phyloP scores from a whole-genome alignment of 2,329 filamentous ascomycete species.

The Alternaria postmessia region DNA sequence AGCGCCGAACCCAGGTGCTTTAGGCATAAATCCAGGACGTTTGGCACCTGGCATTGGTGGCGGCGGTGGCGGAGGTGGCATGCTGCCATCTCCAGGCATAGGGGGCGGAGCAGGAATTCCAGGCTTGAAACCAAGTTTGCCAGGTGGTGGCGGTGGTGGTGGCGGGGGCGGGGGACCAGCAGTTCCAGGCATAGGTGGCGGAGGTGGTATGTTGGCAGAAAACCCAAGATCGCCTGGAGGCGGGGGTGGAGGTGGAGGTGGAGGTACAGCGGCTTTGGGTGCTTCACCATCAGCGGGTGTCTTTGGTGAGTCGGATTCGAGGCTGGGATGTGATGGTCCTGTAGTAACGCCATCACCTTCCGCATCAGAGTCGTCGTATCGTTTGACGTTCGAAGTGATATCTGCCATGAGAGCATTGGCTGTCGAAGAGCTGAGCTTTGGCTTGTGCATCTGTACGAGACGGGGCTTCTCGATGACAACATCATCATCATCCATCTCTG shows the following conservation, averaged over 20 bases:
- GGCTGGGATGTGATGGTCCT: conserved; percentile 76
- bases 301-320: conserved; percentile 74
- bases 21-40: conserved; percentile 76
- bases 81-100: conserved; percentile 57
- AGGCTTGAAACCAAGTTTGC: conserved; percentile 52
- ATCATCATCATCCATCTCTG: conserved; percentile 57
- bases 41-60: conserved; percentile 67
- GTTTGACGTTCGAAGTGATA: conserved; percentile 78
- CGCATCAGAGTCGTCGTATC: conserved; percentile 75
- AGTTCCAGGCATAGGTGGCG: conserved; percentile 58
- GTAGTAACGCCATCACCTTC: conserved; percentile 76
- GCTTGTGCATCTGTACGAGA: conserved; percentile 79
- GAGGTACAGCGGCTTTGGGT: conserved; percentile 52
- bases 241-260: conserved; percentile 54
- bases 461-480: conserved; percentile 79
- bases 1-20: conserved; percentile 61
- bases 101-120: conserved; percentile 58
- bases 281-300: conserved; percentile 68
- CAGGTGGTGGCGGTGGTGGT: conserved; percentile 59
- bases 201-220: conserved; percentile 50
- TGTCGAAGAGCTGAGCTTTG: conserved; percentile 68
- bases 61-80: conserved; percentile 64
- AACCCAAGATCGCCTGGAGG: conserved; percentile 51
- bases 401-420: conserved; percentile 73
- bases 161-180: conserved; percentile 58